Evolutionary conservation across 139 green algal genomes (phyloP).

Genomic region (Gonium pectorale): DNA sequence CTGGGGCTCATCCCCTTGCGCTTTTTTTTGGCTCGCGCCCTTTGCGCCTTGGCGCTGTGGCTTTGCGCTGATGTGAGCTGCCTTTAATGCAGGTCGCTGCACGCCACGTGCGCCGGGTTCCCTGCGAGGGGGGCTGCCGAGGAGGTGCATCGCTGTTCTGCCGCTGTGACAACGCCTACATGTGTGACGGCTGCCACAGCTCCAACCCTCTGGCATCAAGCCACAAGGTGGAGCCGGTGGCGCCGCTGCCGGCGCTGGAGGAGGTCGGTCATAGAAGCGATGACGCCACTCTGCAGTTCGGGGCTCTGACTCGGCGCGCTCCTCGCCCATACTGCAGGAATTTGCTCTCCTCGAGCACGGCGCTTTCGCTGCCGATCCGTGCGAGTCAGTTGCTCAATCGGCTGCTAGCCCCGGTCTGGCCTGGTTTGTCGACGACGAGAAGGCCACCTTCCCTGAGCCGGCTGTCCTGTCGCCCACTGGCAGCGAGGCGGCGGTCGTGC

Average conservation of each 20-base stretch:
- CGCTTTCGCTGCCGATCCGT: not conserved
- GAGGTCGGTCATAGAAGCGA: not conserved
- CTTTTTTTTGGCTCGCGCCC: not conserved
- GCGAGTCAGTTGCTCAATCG: conserved; percentile 37
- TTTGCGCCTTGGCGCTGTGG: too few relatives aligned
- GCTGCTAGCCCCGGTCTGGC: conserved; percentile 13
- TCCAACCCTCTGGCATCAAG: conserved; percentile 40
- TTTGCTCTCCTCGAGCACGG: not conserved
- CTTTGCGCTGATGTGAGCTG: too few relatives aligned
- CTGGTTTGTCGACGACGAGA: conserved; percentile 34
- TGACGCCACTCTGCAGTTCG: not conserved
- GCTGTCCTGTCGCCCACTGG: not conserved
- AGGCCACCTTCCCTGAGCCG: conserved; percentile 4
- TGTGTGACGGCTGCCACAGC: conserved; percentile 44
- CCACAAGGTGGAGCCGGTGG: conserved; percentile 40
- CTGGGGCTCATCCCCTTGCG: not conserved
- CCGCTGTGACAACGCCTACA: conserved; percentile 33
- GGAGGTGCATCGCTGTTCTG: conserved; percentile 16
- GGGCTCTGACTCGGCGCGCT: not conserved
- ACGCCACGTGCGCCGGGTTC: conserved; percentile 38
- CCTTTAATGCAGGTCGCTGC: conserved; percentile 47
- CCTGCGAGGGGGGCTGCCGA: conserved; percentile 27
- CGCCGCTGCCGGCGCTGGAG: not conserved
- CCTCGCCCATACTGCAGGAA: not conserved
- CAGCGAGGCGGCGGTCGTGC: conserved; percentile 27